Evolutionary conservation across 805 yeast species (phyloP).

Genomic region (Hanseniaspora vineae): DNA sequence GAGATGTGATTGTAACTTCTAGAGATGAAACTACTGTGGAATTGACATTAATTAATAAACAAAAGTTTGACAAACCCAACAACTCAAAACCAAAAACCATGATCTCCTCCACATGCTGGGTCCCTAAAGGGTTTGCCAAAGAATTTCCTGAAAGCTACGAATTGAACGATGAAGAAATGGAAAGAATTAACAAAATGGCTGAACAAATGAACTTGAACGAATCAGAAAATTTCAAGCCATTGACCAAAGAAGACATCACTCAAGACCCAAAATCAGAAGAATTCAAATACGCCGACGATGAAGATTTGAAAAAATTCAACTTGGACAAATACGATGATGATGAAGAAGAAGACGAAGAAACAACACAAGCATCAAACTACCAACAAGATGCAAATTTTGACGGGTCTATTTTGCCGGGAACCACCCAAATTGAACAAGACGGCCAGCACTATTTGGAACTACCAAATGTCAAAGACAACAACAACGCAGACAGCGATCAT

Average conservation of each 20-base stretch:
- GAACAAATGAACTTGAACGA: constrained; percentile 59
- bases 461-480: constrained; percentile 26
- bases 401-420: constrained; percentile 20
- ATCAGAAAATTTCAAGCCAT: constrained; percentile 52
- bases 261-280: constrained; percentile 15
- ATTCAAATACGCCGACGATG: constrained; percentile 32
- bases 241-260: constrained; percentile 21
- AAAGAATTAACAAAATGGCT: constrained; percentile 76
- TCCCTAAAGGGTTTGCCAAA: constrained; percentile 88
- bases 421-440: constrained; percentile 14
- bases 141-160: constrained; percentile 80
- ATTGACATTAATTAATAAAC: too few species aligned
- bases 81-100: constrained; percentile 16
- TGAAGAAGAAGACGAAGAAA: constrained; percentile 41
- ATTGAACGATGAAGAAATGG: constrained; percentile 85
- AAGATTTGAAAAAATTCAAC: constrained; percentile 79
- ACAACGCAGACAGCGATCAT: constrained; percentile 27
- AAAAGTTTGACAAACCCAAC: not conserved
- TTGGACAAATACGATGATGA: constrained; percentile 75
- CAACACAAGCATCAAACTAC: constrained; percentile 42
- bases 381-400: constrained; percentile 12
- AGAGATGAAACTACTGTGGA: too few species aligned
- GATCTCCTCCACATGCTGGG: constrained; percentile 93
- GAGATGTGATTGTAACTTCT: too few species aligned
- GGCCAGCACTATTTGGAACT: constrained; percentile 19